Evolutionary conservation across 345 rosid genomes (phyloP), one percentile per base, ranked within the genome.

Genomic region (Odontarrhena argentea): DNA sequence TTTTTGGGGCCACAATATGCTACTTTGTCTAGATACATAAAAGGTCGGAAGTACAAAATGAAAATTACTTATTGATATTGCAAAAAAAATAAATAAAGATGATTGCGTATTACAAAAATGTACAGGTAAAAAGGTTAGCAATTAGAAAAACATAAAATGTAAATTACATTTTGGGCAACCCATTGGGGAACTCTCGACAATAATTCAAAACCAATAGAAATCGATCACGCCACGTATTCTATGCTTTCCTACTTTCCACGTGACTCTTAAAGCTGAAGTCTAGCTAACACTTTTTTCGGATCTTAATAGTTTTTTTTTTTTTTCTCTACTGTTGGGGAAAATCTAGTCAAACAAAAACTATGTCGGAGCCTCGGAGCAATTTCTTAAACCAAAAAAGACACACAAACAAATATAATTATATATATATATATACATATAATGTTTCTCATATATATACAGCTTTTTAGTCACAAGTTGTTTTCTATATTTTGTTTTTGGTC

Each of bases 311-410:
- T 42, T 42, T 42, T n/a, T 9, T 42, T 32, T 32, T 32, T 5
- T 18, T 18, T 18, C 22, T 18, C 22, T 5, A 11, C 13, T 60
- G 52, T 44, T 32, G 10, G 28, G 30, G 7, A 44, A 60, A 60
- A 60, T 25, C 15, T 9, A 60, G 65, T 45, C 54, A 60, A 60
- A 60, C 65, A 60, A 60, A 45, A 60, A 45, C 2, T 28, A 60
- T 44, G 51, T 28, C 14, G 52, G 14, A 60, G 40, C 9, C 15
- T 28, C 14, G 52, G 14, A 60, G 40, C 9, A 32, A 61, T 46
- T 26, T 44, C 14, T 45, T 59, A 4, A 28, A 28, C 43, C 25
- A 10, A 14, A 18, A 1, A 28, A 28, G 32, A 4, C 32, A 28
- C 32, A 28, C 32, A 28, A 3, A 28, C 32, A 2, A 4, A 28